Evolutionary conservation across 2,329 filamentous ascomycete genomes (phyloP), one percentile per base, ranked within the genome.

Genomic region (Arthrobotrys musiformis): DNA sequence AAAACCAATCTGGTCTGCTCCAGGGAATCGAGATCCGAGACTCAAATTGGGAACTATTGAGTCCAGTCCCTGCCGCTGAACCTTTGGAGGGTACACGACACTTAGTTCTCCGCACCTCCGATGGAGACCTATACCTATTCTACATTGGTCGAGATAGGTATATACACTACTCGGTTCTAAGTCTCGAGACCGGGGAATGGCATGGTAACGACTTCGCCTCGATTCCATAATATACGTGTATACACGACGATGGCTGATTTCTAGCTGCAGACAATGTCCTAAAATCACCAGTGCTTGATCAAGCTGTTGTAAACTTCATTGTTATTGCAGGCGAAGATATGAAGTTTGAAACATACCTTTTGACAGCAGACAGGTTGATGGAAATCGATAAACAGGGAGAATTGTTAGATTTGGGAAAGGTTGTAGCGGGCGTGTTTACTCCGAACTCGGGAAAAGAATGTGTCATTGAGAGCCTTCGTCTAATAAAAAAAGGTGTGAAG

Each of bases 171-270:
- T 35, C 46, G 24, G 24, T 44, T 15, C 3, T 30, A 35, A 22
- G n/a, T 8, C 24, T 19, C 26, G 35, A 46, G 30, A 22, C 48
- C 46, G 48, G 24, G 8, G 24, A 52, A 46, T 67, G 63, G 63
- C 46, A 56, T n/a, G 63, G 63, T 67, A 67, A 67, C 26, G 50
- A 22, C 28, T 40, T 33, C 17, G 8, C 63, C 35, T 44, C 24
- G 52, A 24, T 35, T 56, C 17, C 22, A 28, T n/a, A 22, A 28
- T n/a, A n/a, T n/a, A n/a, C 8, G 9, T 24, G 30, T 67, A 56
- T 44, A 42, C n/a, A n/a, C n/a, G n/a, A 67, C 33, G 48, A 58
- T 46, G 35, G 37, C 63, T 67, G 44, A 67, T 35, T 44, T 67
- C 19, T 24, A 24, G 19, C 52, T 15, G 35, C 28, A 67, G 63